Conservation (phyloP, 805 yeast genomes). For the Saturnispora halmiae region DNA sequence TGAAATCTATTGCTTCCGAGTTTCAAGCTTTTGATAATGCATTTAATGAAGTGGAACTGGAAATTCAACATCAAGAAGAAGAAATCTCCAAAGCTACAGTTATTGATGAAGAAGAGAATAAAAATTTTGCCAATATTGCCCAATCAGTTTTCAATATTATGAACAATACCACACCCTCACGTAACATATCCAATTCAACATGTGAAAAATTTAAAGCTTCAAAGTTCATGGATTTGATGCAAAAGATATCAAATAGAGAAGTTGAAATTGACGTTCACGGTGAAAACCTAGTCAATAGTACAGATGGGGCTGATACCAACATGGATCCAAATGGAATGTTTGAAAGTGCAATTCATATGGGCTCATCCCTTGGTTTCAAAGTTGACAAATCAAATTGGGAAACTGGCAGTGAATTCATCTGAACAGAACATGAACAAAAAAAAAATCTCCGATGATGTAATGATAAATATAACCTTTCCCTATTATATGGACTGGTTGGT, state of each 20-base stretch:
- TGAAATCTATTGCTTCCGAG: background rate
- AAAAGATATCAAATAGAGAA: constrained; percentile 30
- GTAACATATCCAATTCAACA: constrained; percentile 24
- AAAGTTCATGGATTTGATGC: constrained; percentile 35
- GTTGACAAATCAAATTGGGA: constrained; percentile 6
- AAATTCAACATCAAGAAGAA: constrained; percentile 13
- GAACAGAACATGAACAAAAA: background rate
- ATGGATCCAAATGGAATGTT: background rate
- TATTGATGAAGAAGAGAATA: constrained; percentile 25
- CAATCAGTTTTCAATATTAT: constrained; percentile 31
- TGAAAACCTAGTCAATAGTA: constrained; percentile 32
- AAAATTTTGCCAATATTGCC: constrained; percentile 33
- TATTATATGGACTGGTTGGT: too few species aligned
- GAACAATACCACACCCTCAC: constrained; percentile 23
- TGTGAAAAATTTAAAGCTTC: constrained; percentile 32
- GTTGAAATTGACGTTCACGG: constrained; percentile 31
- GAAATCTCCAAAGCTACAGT: background rate
- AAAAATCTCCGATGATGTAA: background rate
- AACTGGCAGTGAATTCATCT: background rate
- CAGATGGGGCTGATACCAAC: constrained; percentile 25
- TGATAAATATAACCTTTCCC: too few species aligned
- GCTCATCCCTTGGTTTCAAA: background rate
- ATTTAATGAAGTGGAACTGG: constrained; percentile 25
- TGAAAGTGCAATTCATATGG: constrained; percentile 1
- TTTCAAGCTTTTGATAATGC: constrained; percentile 21